phyloP scores from a whole-genome alignment of 2,329 filamentous ascomycete genomes.

The Dichotomopilus funicola region DNA sequence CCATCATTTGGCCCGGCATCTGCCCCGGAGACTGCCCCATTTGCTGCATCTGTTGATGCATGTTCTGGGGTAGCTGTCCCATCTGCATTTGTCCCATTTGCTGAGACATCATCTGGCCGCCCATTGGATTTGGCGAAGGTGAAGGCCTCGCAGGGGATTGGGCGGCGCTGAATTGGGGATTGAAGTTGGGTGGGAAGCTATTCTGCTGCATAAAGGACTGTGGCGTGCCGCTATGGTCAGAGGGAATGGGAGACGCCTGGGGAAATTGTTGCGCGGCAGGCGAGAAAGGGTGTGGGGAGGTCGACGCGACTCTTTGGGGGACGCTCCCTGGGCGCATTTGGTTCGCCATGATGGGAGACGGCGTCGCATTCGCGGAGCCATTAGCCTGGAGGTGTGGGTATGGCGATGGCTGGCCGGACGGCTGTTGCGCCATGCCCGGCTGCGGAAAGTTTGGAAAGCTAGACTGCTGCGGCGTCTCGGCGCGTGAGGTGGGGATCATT shows the following conservation, averaged over 20 bases:
- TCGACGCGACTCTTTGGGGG: slow-evolving; percentile 77
- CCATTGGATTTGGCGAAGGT: slow-evolving; percentile 47
- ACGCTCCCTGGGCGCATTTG: slow-evolving; percentile 66
- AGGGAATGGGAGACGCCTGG: slow-evolving; percentile 69
- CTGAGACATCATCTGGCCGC: slow-evolving; percentile 49
- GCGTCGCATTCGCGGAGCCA: slow-evolving; percentile 76
- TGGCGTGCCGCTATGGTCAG: slow-evolving; percentile 68
- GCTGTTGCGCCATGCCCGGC: slow-evolving; percentile 52
- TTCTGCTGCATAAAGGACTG: slow-evolving; percentile 64
- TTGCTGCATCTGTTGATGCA: slow-evolving; percentile 38
- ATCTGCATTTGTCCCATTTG: slow-evolving; percentile 38
- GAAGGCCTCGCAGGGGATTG: slow-evolving; percentile 51
- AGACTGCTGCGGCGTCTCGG: slow-evolving; percentile 82
- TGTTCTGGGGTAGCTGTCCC: slow-evolving; percentile 43
- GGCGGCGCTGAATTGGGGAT: slow-evolving; percentile 51
- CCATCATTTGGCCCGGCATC: slow-evolving; percentile 22
- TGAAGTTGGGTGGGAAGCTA: slow-evolving; percentile 52
- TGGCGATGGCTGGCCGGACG: slow-evolving; percentile 57
- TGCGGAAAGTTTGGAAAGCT: slow-evolving; percentile 65
- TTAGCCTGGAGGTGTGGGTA: slow-evolving; percentile 80
- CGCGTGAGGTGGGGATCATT: slow-evolving; percentile 74
- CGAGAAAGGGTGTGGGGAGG: slow-evolving; percentile 87
- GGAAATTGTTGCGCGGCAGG: slow-evolving; percentile 66
- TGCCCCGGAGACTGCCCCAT: slow-evolving; percentile 44
- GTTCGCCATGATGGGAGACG: slow-evolving; percentile 85